These are phyloP conservation scores for Ramularia endophylla DNA, from an alignment of 2,329 filamentous ascomycete genomes.

Conservation along the genomic window DNA sequence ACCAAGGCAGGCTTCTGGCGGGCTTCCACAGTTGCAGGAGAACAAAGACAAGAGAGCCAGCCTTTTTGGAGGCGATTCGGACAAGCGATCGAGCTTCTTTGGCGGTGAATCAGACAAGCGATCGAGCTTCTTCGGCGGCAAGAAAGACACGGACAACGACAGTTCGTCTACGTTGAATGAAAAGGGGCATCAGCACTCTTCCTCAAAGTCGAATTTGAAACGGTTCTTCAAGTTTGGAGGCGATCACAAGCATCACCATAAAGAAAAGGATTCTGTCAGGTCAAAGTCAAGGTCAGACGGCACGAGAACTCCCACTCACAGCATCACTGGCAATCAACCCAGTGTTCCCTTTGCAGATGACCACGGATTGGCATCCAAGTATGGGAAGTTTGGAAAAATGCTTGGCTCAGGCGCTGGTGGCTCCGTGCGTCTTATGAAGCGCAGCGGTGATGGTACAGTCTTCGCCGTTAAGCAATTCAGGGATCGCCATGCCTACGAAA, in stretches of 20 bases:
- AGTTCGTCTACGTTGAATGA: constrained; percentile 29
- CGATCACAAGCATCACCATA: constrained; percentile 57
- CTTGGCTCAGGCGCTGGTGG: constrained; percentile 91
- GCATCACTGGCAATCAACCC: constrained; percentile 29
- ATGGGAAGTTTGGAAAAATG: constrained; percentile 92
- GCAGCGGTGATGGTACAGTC: constrained; percentile 83
- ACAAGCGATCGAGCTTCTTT: constrained; percentile 12
- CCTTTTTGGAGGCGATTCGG: constrained; percentile 1
- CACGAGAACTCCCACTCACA: constrained; percentile 21
- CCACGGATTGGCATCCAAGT: constrained; percentile 82
- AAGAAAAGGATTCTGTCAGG: constrained; percentile 49
- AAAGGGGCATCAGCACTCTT: constrained; percentile 36
- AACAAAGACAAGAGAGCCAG: not conserved
- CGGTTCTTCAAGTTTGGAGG: constrained; percentile 82
- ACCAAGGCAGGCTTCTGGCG: not conserved
- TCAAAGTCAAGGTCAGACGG: constrained; percentile 16
- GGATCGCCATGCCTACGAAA: constrained; percentile 85
- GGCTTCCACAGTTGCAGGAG: not conserved
- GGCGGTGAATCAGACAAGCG: constrained; percentile 42
- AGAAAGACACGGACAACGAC: constrained; percentile 49
- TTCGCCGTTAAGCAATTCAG: constrained; percentile 98
- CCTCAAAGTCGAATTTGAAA: constrained; percentile 91
- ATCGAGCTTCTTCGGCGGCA: constrained; percentile 49
- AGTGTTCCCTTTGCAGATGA: constrained; percentile 86
- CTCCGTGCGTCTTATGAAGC: constrained; percentile 89